Base-by-base conservation (phyloP, 805 yeast species). In the Zygotorulaspora danielsina region DNA sequence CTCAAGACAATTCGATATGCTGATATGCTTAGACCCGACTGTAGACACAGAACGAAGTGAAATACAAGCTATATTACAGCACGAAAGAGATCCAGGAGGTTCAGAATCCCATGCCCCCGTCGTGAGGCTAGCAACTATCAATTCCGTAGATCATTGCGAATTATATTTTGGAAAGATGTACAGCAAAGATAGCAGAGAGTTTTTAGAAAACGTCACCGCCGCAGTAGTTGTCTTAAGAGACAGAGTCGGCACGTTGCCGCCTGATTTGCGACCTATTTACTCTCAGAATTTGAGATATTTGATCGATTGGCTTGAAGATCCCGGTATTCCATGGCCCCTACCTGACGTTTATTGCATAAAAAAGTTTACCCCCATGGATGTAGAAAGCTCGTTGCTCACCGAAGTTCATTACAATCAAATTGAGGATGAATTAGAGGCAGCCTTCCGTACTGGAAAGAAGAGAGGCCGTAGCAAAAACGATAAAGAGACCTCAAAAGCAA, bases 141-240 rank as follows among this genome's bases (percentile, higher is more conserved):
- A 85, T 52, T 81, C 95, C 2, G 78, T 86, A 18, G 96, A 90
- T 51, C 97, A 90, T 57, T 79, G 87, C 46, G 76, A 78, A 45
- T 54, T 73, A 42, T 66, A 71, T 51, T 73, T 78, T 67, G 65
- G 64, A 50, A 61, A 50, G 45, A 11, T 54, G 35, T 46, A 58
- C 19, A 46, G 49, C 8, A 49, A 45, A 42, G 63, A 49, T 28
- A 61, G 66, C 22, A 56, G 65, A 21, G 68, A 70, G 17, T 75
- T 76, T 48, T 65, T 87, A 31, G 81, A 77, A 46, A 79, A 78
- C 33, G 78, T 83, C 7, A 78, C 89, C 1, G 85, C 95, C 1
- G 87, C 95, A 1, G 72, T 83, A 13, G 95, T 88, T 3, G 85
- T 88, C 20, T 62, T 87, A 36, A 67, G 96, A 51, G 95, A 84